Conservation (phyloP, 768 basidiomycete genomes). For the Termitomyces sp. region DNA sequence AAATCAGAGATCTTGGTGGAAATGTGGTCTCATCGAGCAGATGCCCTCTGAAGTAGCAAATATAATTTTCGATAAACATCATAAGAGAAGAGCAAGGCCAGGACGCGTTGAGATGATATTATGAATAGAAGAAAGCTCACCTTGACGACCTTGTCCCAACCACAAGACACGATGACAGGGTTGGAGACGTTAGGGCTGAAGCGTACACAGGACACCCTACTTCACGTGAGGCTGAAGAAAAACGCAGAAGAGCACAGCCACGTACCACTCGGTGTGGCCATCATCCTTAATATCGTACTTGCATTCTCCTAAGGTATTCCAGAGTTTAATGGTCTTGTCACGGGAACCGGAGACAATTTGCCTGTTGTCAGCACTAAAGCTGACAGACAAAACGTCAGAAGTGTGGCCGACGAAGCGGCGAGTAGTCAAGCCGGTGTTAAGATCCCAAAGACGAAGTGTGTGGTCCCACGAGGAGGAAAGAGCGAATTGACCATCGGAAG, state of each 20-base stretch:
- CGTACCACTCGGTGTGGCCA: slow-evolving; percentile 92
- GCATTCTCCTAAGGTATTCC: slow-evolving; percentile 99
- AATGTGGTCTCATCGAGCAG: slow-evolving; percentile 66
- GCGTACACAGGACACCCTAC: slow-evolving; percentile 97
- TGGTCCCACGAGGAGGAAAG: slow-evolving; percentile 99
- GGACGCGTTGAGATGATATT: not conserved
- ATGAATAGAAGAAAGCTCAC: slow-evolving; percentile 41
- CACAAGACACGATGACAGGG: slow-evolving; percentile 97
- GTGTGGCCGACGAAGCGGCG: slow-evolving; percentile 98
- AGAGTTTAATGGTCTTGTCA: slow-evolving; percentile 97
- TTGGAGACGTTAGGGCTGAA: slow-evolving; percentile 98
- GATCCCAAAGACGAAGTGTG: slow-evolving; percentile 98
- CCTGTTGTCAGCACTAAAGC: slow-evolving; percentile 99
- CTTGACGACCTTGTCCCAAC: slow-evolving; percentile 99
- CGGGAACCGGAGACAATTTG: slow-evolving; percentile 99
- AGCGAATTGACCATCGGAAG: slow-evolving; percentile 98
- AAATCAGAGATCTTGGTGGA: slow-evolving; percentile 78
- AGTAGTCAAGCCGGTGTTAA: slow-evolving; percentile 95
- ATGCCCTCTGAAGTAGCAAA: slow-evolving; percentile 87
- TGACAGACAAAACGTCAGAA: slow-evolving; percentile 97
- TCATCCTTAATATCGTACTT: slow-evolving; percentile 99
- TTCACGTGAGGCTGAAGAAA: slow-evolving; percentile 1
- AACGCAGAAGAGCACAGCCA: slow-evolving; percentile 16
- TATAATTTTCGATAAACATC: slow-evolving; percentile 45
- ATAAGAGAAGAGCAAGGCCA: slow-evolving; percentile 12